Evolutionary conservation across 164 flowering plant species (phyloP), one percentile per base, ranked within the genome.

Genomic region (Vitis amurensis): DNA sequence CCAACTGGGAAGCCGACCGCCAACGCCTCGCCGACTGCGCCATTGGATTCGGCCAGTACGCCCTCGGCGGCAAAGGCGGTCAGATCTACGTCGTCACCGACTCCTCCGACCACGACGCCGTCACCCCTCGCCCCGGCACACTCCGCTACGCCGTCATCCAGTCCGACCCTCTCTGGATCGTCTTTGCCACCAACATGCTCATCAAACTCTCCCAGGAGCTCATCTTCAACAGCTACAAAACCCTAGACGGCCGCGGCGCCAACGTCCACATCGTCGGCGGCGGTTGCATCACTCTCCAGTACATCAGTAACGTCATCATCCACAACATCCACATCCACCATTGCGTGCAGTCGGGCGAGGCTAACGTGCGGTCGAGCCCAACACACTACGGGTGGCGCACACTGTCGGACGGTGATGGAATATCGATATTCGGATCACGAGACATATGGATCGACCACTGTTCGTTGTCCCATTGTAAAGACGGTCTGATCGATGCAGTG

Each of bases 391-490:
- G 92, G 2, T 82, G 52, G 16, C 77, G 92, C 4, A 73, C 86
- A 10, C 60, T 53, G 63, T 88, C 92, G n/a, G 92, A 88, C 76
- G 92, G 92, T 6, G 92, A 88, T 51, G 90, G 92, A 51, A 88
- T 88, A 14, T 88, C 92, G 51, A 81, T 88, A 8, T 88, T 87
- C 64, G 92, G 90, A 9, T 59, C 92, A 0, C 73, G 78, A 12
- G 92, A 87, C 74, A 76, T 88, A 37, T 88, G 90, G 90, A 80
- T 88, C 14, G 92, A 88, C 68, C 92, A 88, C 44, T 88, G 92
- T 73, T 71, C 85, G 4, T 73, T 88, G 12, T 87, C 89, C 0
- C 80, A 78, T 44, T 88, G 90, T 76, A 87, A 82, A 57, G 92
- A 88, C 68, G 92, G 90, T 0, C 61, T 88, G 77, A 85, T 88